Evolutionary conservation across 495 filamentous ascomycete genomes (phyloP).

Genomic region (Penicillium lividum): DNA sequence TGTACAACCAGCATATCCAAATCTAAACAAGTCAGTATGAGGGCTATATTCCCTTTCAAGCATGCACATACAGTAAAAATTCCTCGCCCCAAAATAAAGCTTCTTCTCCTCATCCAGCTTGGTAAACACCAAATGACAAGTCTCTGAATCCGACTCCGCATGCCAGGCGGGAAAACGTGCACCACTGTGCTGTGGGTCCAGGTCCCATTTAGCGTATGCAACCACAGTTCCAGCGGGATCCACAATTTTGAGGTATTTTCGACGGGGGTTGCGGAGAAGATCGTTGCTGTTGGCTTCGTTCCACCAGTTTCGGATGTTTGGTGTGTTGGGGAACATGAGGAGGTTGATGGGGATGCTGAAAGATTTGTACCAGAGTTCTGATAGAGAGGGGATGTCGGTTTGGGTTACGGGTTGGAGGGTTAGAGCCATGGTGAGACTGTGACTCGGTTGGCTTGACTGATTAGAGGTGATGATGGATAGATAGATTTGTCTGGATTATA

Average conservation of each 20-base stretch:
- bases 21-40: conserved; percentile 17
- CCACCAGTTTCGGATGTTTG: conserved; percentile 1
- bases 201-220: conserved; percentile 34
- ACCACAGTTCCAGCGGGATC: conserved; percentile 21
- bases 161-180: conserved; percentile 30
- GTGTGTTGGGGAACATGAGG: conserved; percentile 7
- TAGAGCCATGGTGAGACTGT: conserved; percentile 1
- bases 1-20: conserved; percentile 54
- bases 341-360: conserved; percentile 8
- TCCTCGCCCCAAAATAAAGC: conserved; percentile 25
- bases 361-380: conserved; percentile 2
- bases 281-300: conserved; percentile 16
- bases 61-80: conserved; percentile 24
- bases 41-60: no score
- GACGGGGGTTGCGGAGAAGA: conserved; percentile 24
- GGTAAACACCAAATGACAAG: conserved; percentile 22
- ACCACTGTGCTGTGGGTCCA: conserved; percentile 27
- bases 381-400: not conserved
- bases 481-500: no score
- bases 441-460: not conserved
- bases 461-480: no score
- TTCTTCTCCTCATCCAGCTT: conserved; percentile 14
- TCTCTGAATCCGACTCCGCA: conserved; percentile 14
- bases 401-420: not conserved
- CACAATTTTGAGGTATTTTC: conserved; percentile 32